These are phyloP conservation scores for Peribolospora baueri DNA, from an alignment of 768 basidiomycete genomes.

Conservation along the genomic window DNA sequence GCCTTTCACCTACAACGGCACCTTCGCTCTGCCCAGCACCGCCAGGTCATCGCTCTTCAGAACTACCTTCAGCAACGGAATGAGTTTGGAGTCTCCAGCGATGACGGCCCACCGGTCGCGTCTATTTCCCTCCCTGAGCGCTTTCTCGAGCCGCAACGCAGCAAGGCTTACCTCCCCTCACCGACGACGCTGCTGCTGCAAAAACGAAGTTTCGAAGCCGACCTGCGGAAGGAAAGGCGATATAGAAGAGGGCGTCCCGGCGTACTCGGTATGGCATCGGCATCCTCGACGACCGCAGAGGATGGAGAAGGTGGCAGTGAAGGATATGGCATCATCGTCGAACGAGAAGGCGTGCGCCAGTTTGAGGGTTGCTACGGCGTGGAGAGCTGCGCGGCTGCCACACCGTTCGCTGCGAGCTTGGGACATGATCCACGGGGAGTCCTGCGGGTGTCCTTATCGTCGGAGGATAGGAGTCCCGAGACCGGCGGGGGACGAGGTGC, in stretches of 20 bases:
- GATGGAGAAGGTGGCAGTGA: too few species aligned
- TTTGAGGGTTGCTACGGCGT: too few species aligned
- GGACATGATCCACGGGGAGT: neutral
- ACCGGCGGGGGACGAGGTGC: conserved; percentile 1
- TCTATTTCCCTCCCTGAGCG: conserved; percentile 1
- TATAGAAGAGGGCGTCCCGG: too few species aligned
- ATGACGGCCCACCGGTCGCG: neutral
- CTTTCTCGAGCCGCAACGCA: conserved; percentile 13
- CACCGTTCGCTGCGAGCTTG: neutral
- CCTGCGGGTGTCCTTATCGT: conserved; percentile 1
- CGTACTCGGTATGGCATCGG: too few species aligned
- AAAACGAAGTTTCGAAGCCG: too few species aligned
- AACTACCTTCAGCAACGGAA: conserved; percentile 20
- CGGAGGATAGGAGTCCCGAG: neutral
- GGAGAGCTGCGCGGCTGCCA: too few species aligned
- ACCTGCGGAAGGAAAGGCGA: too few species aligned
- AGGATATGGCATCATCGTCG: too few species aligned
- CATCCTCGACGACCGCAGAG: too few species aligned
- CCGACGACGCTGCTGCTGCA: neutral
- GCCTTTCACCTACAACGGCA: conserved; percentile 49
- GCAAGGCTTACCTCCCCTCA: conserved; percentile 4
- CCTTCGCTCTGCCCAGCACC: conserved; percentile 28
- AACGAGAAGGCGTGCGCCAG: too few species aligned
- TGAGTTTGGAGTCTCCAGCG: conserved; percentile 6
- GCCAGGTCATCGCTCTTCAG: conserved; percentile 47